Evolutionary conservation across 2,329 filamentous ascomycete genomes (phyloP).

Genomic region (Rhinocladiella mackenziei): DNA sequence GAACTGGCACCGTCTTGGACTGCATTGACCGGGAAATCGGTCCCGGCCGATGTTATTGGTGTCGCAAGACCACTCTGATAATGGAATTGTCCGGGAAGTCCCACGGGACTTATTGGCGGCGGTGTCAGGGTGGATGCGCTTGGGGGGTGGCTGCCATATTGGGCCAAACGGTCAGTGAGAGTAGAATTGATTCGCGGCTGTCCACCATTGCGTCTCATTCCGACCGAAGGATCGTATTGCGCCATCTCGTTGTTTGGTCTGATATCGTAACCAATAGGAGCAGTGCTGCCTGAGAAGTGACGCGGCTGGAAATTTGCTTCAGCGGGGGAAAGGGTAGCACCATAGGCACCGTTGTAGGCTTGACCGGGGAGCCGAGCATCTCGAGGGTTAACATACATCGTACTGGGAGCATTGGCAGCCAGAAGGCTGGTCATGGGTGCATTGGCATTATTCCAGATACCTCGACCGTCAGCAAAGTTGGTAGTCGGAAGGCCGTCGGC

Average conservation of each 20-base stretch:
- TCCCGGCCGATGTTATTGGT: constrained; percentile 21
- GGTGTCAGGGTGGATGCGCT: constrained; percentile 19
- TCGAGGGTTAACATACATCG: constrained; percentile 17
- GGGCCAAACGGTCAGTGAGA: constrained; percentile 19
- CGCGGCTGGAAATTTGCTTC: constrained; percentile 21
- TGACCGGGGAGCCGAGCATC: constrained; percentile 23
- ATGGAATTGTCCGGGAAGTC: constrained; percentile 19
- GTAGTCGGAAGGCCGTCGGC: constrained; percentile 42
- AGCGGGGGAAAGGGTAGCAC: constrained; percentile 20
- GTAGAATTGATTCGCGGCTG: constrained; percentile 23
- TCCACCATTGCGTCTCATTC: constrained; percentile 22
- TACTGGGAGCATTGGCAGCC: constrained; percentile 17
- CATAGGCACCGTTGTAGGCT: constrained; percentile 23
- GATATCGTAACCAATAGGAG: constrained; percentile 21
- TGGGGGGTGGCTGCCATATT: constrained; percentile 16
- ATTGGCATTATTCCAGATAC: constrained; percentile 32
- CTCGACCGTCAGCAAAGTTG: constrained; percentile 37
- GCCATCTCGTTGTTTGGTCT: constrained; percentile 17
- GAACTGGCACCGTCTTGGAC: constrained; percentile 22
- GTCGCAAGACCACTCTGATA: constrained; percentile 27
- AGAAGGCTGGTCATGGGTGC: constrained; percentile 17
- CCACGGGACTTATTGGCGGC: constrained; percentile 23
- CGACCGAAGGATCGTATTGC: constrained; percentile 14
- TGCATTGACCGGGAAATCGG: constrained; percentile 15
- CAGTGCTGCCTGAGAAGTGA: constrained; percentile 15